These are phyloP conservation scores for Vigna unguiculata DNA, from an alignment of 306 rosid genomes.

Conservation along the genomic window DNA sequence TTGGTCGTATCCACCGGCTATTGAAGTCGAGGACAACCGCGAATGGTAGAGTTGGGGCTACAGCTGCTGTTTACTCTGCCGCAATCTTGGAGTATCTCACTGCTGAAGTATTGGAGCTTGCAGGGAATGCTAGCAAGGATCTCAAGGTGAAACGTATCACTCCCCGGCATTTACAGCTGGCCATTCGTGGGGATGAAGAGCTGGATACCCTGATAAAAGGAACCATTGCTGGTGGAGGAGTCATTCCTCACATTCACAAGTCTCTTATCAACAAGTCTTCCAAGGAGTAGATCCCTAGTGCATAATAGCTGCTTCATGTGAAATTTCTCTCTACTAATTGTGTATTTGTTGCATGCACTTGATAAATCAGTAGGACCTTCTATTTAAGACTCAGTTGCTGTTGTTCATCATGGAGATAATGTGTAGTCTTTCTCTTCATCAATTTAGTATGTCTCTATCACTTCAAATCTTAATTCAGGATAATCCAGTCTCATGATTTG, in stretches of 20 bases:
- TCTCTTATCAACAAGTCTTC: conserved; percentile 82
- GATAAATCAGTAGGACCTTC: conserved; percentile 40
- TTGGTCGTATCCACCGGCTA: conserved; percentile 79
- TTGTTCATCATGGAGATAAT: conserved; percentile 36
- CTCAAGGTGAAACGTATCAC: conserved; percentile 82
- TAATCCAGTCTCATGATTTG: conserved; percentile 26
- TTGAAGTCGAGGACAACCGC: conserved; percentile 73
- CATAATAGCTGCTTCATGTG: conserved; percentile 34
- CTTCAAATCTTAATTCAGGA: conserved; percentile 44
- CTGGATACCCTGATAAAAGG: conserved; percentile 80
- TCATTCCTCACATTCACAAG: conserved; percentile 82
- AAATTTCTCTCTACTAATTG: conserved; percentile 37
- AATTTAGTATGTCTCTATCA: conserved; percentile 37
- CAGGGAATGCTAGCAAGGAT: conserved; percentile 87
- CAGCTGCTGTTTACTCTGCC: conserved; percentile 85
- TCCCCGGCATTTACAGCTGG: conserved; percentile 81
- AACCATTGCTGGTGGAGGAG: conserved; percentile 86
- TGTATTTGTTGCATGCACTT: conserved; percentile 39
- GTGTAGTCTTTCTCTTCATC: conserved; percentile 43
- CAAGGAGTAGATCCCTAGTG: conserved; percentile 62
- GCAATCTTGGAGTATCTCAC: conserved; percentile 82
- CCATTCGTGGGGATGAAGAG: conserved; percentile 81
- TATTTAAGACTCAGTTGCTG: conserved; percentile 46
- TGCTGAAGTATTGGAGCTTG: conserved; percentile 81
- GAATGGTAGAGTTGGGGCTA: conserved; percentile 79